These are phyloP conservation scores for Epipyxis sp. DNA, from an alignment of 108 stramenopile species.

Conservation along the genomic window DNA sequence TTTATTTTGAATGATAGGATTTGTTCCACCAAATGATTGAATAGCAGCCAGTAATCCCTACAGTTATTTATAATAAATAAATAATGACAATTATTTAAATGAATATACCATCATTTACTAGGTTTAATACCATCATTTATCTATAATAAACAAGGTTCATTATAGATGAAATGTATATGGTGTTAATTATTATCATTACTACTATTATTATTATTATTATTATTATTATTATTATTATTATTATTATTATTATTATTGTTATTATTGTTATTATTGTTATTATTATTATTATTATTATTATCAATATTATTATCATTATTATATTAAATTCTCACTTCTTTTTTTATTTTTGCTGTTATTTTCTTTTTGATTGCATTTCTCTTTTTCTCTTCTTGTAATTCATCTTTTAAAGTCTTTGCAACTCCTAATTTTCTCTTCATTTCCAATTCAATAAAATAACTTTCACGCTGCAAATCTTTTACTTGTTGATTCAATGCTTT, in stretches of 20 bases:
- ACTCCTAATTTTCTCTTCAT: slow-evolving; percentile 7
- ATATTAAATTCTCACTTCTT: neutral
- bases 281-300: neutral
- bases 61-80: too few species aligned
- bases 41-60: too few species aligned
- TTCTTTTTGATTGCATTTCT: neutral
- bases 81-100: too few species aligned
- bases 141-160: too few species aligned
- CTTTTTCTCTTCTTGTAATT: neutral
- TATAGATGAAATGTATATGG: too few species aligned
- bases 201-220: neutral
- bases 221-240: neutral
- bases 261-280: neutral
- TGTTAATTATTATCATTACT: too few species aligned
- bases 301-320: neutral
- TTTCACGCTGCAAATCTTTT: slow-evolving; percentile 17
- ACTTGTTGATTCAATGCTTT: neutral
- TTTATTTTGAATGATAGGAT: too few species aligned
- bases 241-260: neutral
- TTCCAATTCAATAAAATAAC: neutral
- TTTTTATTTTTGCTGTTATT: neutral
- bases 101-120: too few species aligned
- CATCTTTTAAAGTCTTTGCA: neutral
- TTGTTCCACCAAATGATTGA: too few species aligned
- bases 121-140: too few species aligned